Percentiles rank a stretch among this genome's conserved stretches.
These are phyloP conservation scores for Magnolia sinica DNA, from an alignment of 164 flowering plant genomes.

Conservation along the genomic window DNA sequence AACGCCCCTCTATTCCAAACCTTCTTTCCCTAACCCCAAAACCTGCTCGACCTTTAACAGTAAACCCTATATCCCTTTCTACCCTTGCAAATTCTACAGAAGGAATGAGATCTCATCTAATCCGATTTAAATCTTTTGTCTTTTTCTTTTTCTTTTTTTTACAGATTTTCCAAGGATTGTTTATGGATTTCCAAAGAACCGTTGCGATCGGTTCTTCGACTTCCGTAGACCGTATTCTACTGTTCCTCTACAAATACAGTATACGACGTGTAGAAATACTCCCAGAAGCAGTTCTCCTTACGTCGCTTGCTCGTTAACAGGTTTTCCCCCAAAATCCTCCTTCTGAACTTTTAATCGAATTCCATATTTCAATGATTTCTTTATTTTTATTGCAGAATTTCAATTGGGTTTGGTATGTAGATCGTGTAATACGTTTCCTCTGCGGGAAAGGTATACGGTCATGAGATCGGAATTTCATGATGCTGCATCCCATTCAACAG, in stretches of 20 bases:
- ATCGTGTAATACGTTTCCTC: not conserved
- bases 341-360: not conserved
- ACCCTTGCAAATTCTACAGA: not conserved
- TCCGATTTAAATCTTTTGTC: not conserved
- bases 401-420: not conserved
- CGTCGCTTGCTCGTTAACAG: constrained; percentile 41
- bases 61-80: constrained; percentile 4
- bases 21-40: constrained; percentile 6
- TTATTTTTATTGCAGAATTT: not conserved
- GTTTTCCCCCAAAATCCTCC: constrained; percentile 21
- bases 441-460: not conserved
- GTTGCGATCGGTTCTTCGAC: constrained; percentile 10
- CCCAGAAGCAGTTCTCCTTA: constrained; percentile 47
- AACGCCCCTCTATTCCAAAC: constrained; percentile 11
- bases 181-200: constrained; percentile 16
- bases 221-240: constrained; percentile 8
- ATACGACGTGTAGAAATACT: constrained; percentile 20
- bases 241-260: constrained; percentile 11
- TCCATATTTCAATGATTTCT: not conserved
- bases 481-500: not conserved
- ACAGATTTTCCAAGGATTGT: constrained; percentile 19
- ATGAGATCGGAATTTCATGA: not conserved
- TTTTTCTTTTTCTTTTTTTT: not conserved
- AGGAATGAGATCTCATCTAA: not conserved
- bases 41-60: constrained; percentile 11